A percentile compares a stretch with the other conserved stretches of the same genome.
Conservation (phyloP, 1,284 basidiomycete genomes). For the Macrocybe sp. region DNA sequence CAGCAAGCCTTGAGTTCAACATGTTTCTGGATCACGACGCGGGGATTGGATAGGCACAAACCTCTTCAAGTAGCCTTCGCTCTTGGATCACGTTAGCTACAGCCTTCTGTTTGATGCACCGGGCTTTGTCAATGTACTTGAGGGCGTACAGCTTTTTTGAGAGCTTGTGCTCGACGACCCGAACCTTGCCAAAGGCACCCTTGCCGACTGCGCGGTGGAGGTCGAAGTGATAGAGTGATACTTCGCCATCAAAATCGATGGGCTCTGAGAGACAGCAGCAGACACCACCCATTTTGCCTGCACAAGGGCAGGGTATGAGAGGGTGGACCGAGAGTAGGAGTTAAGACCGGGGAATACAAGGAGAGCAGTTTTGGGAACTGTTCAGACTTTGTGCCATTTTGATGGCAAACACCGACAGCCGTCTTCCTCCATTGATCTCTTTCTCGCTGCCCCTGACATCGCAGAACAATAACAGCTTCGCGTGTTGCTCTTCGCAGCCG, state of each 20-base stretch:
- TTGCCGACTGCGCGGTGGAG: constrained; percentile 91
- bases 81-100: constrained; percentile 95
- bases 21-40: constrained; percentile 1
- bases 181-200: constrained; percentile 96
- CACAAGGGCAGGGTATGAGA: constrained; percentile 28
- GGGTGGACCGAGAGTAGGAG: not conserved
- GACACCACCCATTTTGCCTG: constrained; percentile 46
- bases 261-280: constrained; percentile 63
- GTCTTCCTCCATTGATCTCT: constrained; percentile 24
- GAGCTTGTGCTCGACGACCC: constrained; percentile 94
- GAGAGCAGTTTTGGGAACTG: constrained; percentile 23
- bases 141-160: constrained; percentile 91
- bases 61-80: constrained; percentile 85
- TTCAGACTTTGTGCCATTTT: constrained; percentile 14
- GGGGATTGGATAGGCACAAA: constrained; percentile 27
- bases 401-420: constrained; percentile 15
- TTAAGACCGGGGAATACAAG: constrained; percentile 22
- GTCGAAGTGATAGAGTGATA: constrained; percentile 95
- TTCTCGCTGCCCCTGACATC: constrained; percentile 13
- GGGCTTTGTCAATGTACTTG: constrained; percentile 96
- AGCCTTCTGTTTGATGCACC: constrained; percentile 89
- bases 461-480: constrained; percentile 17
- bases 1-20: not conserved
- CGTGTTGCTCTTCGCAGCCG: too few species aligned
- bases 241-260: constrained; percentile 90